Evolutionary conservation across 352 stramenopile genomes (phyloP).

Genomic region (Pythium aquatile): DNA sequence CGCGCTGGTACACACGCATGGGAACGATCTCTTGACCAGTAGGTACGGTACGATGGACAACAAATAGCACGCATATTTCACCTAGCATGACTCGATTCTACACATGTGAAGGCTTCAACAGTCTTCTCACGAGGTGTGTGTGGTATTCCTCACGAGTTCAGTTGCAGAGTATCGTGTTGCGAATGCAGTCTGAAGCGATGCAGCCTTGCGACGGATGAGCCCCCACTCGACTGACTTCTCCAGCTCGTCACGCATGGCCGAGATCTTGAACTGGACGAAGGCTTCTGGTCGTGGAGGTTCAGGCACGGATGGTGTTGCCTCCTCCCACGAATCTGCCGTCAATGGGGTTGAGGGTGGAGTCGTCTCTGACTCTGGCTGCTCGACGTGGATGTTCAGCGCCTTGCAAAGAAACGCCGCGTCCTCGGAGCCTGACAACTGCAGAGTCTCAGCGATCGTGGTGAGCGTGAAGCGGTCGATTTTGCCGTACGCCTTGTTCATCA

Average conservation of each 20-base stretch:
- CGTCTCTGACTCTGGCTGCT: neutral
- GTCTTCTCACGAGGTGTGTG: neutral
- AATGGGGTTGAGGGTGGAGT: neutral
- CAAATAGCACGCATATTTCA: constrained; percentile 6
- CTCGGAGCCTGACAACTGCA: constrained; percentile 25
- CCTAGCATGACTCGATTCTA: too few species aligned
- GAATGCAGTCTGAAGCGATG: constrained; percentile 2
- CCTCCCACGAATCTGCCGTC: constrained; percentile 11
- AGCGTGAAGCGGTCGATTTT: constrained; percentile 60
- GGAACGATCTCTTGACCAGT: neutral
- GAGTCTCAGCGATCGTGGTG: constrained; percentile 36
- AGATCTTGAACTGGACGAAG: constrained; percentile 21
- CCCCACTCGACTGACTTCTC: neutral
- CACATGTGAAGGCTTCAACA: too few species aligned
- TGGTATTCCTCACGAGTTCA: neutral
- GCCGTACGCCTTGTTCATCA: constrained; percentile 62
- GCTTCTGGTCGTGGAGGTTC: neutral
- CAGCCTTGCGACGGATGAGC: constrained; percentile 5
- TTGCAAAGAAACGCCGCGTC: constrained; percentile 36
- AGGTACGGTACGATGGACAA: neutral
- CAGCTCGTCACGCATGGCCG: constrained; percentile 11
- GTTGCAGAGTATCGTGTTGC: neutral
- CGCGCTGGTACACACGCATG: neutral
- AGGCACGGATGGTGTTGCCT: neutral
- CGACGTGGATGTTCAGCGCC: constrained; percentile 45